Evolutionary conservation across 225 moss, liverwort and hornwort species (phyloP), one percentile per base, ranked within the genome.

Genomic region (Polytrichum commune): DNA sequence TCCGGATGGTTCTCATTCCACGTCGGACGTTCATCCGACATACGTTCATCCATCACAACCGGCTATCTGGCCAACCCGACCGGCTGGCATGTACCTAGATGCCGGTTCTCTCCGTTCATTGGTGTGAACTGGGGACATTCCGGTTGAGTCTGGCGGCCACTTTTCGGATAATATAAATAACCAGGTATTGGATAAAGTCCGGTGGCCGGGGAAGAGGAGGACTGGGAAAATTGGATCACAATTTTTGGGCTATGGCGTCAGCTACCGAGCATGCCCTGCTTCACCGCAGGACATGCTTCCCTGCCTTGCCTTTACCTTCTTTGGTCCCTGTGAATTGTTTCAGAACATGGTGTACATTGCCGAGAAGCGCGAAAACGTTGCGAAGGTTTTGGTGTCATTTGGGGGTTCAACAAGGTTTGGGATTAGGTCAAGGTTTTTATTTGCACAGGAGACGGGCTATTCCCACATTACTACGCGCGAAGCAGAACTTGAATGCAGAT

Each of bases 261-360:
- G 75, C 70, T 25, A 56, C 80, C 13, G 82, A 72, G 55, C 63
- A 72, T 26, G 69, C 78, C 57, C 27, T 85, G 16, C 63, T 82
- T 9, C 71, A 68, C 60, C 76, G 73, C 73, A 64, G 64, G 7
- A 71, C 69, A 3, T 69, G 75, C 62, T 65, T 79, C 56, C 80
- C 86, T 67, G 46, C 66, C 55, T 67, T 82, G 46, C 64, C 73
- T 72, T 69, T 74, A 68, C 9, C 79, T 76, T 19, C 32, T 53
- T 57, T 22, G 63, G 2, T 73, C 29, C 57, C 64, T 66, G 27
- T 76, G 77, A 16, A 35, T 32, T 72, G 24, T 72, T 71, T 73
- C 71, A 70, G 26, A 13, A 55, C 38, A 1, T 75, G 64, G 62
- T 71, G 74, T 62, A 54, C 77, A 8, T 62, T 76, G 56, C 61